phyloP scores from a whole-genome alignment of 2,329 filamentous ascomycete genomes.

The Aspergillus ibericus region DNA sequence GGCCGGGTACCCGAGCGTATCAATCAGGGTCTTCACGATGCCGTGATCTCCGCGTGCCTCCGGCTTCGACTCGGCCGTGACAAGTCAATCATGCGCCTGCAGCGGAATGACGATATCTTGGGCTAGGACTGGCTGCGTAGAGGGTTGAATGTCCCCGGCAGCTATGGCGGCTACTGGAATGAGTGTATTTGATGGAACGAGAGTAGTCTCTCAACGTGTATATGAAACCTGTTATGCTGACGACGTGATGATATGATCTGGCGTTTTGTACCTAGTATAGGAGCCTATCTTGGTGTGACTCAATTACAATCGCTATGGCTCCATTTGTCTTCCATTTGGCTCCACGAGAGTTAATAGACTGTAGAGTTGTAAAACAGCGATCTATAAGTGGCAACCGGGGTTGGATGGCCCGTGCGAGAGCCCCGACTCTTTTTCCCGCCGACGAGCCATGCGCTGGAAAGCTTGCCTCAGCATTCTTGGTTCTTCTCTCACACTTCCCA shows the following conservation, averaged over 20 bases:
- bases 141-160: slow-evolving; percentile 4
- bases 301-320: slow-evolving; percentile 16
- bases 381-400: slow-evolving; percentile 26
- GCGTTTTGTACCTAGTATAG: slow-evolving; percentile 7
- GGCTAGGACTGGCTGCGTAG: background rate
- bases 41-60: background rate
- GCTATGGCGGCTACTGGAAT: background rate
- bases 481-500: slow-evolving; percentile 2
- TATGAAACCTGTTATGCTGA: slow-evolving; percentile 24
- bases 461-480: background rate
- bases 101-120: background rate
- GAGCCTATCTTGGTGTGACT: slow-evolving; percentile 5
- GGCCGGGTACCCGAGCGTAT: background rate
- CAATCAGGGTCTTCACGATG: background rate
- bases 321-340: background rate
- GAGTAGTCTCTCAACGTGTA: slow-evolving; percentile 14
- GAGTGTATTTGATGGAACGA: slow-evolving; percentile 4
- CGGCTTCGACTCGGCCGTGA: slow-evolving; percentile 9
- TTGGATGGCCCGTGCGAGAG: slow-evolving; percentile 31
- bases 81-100: slow-evolving; percentile 2
- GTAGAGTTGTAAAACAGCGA: background rate
- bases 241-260: slow-evolving; percentile 25
- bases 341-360: too few relatives aligned
- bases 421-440: slow-evolving; percentile 5
- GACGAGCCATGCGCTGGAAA: background rate